Evolutionary conservation across 306 rosid species (phyloP).

Genomic region (Cucurbita maxima): DNA sequence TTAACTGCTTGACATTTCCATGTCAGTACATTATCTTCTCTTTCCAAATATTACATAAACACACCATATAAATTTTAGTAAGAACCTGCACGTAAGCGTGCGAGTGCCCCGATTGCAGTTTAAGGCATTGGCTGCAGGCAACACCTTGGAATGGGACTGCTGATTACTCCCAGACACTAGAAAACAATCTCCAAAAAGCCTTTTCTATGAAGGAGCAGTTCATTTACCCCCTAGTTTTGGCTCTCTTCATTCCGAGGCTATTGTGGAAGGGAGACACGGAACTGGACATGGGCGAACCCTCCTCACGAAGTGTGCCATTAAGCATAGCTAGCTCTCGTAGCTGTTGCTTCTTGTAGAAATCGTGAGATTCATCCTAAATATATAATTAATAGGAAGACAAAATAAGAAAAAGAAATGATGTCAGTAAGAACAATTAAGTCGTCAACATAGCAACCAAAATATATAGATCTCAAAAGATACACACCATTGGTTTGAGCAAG

Average conservation of each 20-base stretch:
- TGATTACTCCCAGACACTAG: conserved; percentile 11
- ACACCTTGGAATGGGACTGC: conserved; percentile 10
- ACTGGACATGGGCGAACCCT: conserved; percentile 93
- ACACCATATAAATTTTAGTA: conserved; percentile 9
- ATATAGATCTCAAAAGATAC: background rate
- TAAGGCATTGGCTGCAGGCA: conserved; percentile 8
- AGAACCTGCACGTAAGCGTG: conserved; percentile 11
- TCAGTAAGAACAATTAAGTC: background rate
- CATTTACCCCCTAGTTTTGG: conserved; percentile 80
- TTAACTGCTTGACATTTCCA: conserved; percentile 3
- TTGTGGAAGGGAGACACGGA: conserved; percentile 74
- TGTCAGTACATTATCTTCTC: conserved; percentile 8
- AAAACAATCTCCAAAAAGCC: conserved; percentile 3
- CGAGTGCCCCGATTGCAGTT: conserved; percentile 13
- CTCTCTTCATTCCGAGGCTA: conserved; percentile 99
- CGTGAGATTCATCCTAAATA: conserved; percentile 79
- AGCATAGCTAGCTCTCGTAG: conserved; percentile 85
- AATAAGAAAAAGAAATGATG: background rate
- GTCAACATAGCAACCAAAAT: background rate
- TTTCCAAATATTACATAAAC: conserved; percentile 9
- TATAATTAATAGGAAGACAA: background rate
- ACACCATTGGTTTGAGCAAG: conserved; percentile 85
- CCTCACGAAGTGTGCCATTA: conserved; percentile 90
- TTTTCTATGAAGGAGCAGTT: background rate
- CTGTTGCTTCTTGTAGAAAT: conserved; percentile 96